Base-by-base conservation (phyloP, 495 filamentous ascomycete species). In the Aspergillus baeticus region DNA sequence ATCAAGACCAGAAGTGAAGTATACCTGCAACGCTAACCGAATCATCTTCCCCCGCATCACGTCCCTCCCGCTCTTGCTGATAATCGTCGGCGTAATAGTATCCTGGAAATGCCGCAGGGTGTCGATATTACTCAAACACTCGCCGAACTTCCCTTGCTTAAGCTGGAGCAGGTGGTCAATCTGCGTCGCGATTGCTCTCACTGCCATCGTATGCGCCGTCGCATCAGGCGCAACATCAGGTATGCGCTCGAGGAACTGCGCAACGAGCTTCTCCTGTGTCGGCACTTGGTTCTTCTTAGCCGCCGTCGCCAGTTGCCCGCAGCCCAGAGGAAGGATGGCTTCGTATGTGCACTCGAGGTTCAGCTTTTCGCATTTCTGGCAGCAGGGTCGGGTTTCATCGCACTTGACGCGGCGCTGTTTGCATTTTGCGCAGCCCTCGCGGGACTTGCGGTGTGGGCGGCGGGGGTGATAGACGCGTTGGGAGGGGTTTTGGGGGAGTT, bases 361-460 rank as follows among this genome's bases (percentile, higher is more conserved):
- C 46, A 73, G 70, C 42, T 71, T 72, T 14, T 64, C 62, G 54
- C 77, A 81, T 57, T 67, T 70, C 29, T 69, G 57, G 57, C 77
- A 81, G 42, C 64, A 41, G 11, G 76, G 77, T 52, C 73, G 78
- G 1, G 66, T 57, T 58, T 80, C 77, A 50, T 81, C 77, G 43
- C 78, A 80, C 78, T 81, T 81, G 44, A 81, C 65, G 55, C 70
- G 66, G 34, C 77, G 64, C 23, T 74, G 68, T 59, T 80, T 81
- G 60, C 77, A 81, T 54, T 74, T 76, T 36, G 63, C 59, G 55
- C 77, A 80, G 15, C 78, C 77, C 44, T 43, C 65, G 22, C 76
- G 72, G 23, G 78, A 81, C 58, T 75, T 75, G 49, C 68, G 71
- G 61, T 77, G 77, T 5, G 68, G 36, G 29, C 69, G 63, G 15